phyloP scores from a whole-genome alignment of 2,329 filamentous ascomycete genomes.

The Xylaria sp. region DNA sequence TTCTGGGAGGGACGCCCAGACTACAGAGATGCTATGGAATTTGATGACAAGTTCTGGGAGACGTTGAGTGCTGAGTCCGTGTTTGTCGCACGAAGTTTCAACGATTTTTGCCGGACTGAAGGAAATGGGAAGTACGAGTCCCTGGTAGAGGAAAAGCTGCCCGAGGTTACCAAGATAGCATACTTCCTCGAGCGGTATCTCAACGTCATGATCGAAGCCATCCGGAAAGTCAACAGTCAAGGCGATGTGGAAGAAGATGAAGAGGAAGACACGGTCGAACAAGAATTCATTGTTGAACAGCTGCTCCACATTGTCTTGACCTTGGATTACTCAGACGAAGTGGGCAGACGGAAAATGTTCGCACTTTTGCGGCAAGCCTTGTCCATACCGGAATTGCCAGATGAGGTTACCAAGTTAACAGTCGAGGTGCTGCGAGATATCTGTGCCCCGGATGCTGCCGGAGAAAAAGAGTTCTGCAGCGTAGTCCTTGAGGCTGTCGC shows the following conservation, averaged over 20 bases:
- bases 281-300: conserved; percentile 96
- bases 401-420: conserved; percentile 90
- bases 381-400: conserved; percentile 86
- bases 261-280: conserved; percentile 85
- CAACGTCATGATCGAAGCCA: conserved; percentile 71
- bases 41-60: conserved; percentile 82
- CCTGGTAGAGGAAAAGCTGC: conserved; percentile 90
- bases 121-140: conserved; percentile 79
- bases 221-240: conserved; percentile 66
- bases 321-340: conserved; percentile 97
- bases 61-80: conserved; percentile 85
- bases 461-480: conserved; percentile 85
- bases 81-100: conserved; percentile 92
- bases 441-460: conserved; percentile 78
- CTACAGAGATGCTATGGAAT: conserved; percentile 77
- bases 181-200: conserved; percentile 88
- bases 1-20: conserved; percentile 96
- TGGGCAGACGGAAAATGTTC: conserved; percentile 96
- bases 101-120: conserved; percentile 86
- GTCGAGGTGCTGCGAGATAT: conserved; percentile 85
- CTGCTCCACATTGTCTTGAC: conserved; percentile 91
- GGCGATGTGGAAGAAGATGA: conserved; percentile 68
- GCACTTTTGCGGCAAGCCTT: conserved; percentile 86
- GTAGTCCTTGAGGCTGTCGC: conserved; percentile 92
- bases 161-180: conserved; percentile 90